Evolutionary conservation across 1,139 yeast species (phyloP), one percentile per base, ranked within the genome.

Genomic region (Insectozyma bohioensis): DNA sequence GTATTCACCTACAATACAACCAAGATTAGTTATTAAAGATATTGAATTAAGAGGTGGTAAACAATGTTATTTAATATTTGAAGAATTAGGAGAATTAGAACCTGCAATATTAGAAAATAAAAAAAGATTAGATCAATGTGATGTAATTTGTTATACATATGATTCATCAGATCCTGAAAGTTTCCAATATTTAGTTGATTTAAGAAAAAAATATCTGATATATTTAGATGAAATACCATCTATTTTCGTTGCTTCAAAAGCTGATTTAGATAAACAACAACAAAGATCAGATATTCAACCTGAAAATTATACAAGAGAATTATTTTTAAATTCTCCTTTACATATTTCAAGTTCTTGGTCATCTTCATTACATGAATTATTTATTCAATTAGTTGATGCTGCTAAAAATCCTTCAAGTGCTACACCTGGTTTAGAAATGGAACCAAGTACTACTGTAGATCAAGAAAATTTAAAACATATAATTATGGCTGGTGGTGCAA

Each of bases 161-260:
- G 98, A 92, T 55, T 87, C 97, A 0, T 83, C 96, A 1, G 97
- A 92, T 52, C 97, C 98, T 0, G 95, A 90, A 36, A 85, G 95
- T 33, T 92, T 92, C 57, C 86, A 88, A 35, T 81, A 85, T 52
- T 63, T 90, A 35, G 82, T 85, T 18, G 84, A 85, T 18, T 58
- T 88, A 17, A 65, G 88, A 16, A 63, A 69, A 29, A 72, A 67
- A 40, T 78, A 82, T 48, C 73, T 78, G 0, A 63, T 66, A 24
- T 35, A 47, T 11, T 61, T 90, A 24, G 81, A 79, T 47, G 78
- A 78, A 34, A 64, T 90, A 2, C 98, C 98, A 0, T 75, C 85
- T 4, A 82, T 90, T 0, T 86, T 82, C 52, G 97, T 88, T 1
- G 98, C 96, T 0, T 63, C 88, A 18, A 92, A 92, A 52, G 97